These are phyloP conservation scores for Vanderwaltozyma polyspora DNA, from an alignment of 805 yeast genomes.

Conservation along the genomic window DNA sequence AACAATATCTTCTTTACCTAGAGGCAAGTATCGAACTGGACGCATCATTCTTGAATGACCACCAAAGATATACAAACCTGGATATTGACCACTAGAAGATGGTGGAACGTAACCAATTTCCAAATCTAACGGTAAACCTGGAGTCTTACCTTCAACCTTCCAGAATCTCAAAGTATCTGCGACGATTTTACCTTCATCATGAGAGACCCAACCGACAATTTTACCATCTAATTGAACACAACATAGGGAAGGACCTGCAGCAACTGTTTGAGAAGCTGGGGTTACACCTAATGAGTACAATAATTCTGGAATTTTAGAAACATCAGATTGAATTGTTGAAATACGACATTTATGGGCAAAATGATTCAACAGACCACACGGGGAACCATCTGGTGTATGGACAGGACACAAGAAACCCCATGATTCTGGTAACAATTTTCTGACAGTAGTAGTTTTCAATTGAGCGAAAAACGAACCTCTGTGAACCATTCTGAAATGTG, in stretches of 20 bases:
- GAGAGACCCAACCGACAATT: constrained; percentile 89
- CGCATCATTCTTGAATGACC: constrained; percentile 93
- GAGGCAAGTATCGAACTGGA: constrained; percentile 85
- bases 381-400: constrained; percentile 99
- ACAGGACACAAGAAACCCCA: constrained; percentile 99
- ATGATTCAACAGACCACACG: constrained; percentile 96
- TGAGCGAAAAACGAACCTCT: constrained; percentile 99
- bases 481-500: constrained; percentile 99
- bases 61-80: constrained; percentile 85
- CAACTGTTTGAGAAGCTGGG: constrained; percentile 57
- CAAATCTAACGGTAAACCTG: constrained; percentile 68
- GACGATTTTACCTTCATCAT: constrained; percentile 71
- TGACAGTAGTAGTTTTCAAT: constrained; percentile 91
- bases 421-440: constrained; percentile 91
- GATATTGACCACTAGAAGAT: constrained; percentile 92
- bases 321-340: constrained; percentile 67
- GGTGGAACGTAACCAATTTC: constrained; percentile 96
- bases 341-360: constrained; percentile 90
- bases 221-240: constrained; percentile 92
- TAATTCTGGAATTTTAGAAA: constrained; percentile 53
- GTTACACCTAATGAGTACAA: constrained; percentile 68
- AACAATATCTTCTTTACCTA: constrained; percentile 70
- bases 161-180: constrained; percentile 86
- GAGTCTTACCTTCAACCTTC: constrained; percentile 72
- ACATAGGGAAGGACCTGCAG: constrained; percentile 80